A percentile compares a stretch with the other conserved stretches of the same genome.
Conservation (phyloP, 2,329 filamentous ascomycete genomes). For the Fusarium chlamydosporum region DNA sequence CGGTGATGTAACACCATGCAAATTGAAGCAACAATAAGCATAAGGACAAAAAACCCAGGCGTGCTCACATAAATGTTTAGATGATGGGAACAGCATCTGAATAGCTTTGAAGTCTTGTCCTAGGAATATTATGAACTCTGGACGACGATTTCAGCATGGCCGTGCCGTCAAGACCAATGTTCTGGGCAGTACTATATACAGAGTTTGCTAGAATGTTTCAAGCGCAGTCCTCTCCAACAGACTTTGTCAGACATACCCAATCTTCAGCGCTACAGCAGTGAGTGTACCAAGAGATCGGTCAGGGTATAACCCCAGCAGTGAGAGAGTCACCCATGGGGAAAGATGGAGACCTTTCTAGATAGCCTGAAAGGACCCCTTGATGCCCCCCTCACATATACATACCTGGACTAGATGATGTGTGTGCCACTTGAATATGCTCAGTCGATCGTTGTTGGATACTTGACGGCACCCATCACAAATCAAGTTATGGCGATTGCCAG, state of each 20-base stretch:
- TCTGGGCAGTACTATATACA: slow-evolving; percentile 37
- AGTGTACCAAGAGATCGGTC: neutral
- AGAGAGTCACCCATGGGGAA: neutral
- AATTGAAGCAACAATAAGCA: slow-evolving; percentile 23
- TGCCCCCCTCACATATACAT: neutral
- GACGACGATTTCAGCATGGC: neutral
- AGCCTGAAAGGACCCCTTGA: slow-evolving; percentile 7
- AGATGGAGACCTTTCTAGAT: neutral
- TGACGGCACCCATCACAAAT: slow-evolving; percentile 10
- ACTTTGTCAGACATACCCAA: slow-evolving; percentile 3
- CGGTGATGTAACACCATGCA: slow-evolving; percentile 28
- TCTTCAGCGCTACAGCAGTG: slow-evolving; percentile 13
- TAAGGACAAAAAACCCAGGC: slow-evolving; percentile 3
- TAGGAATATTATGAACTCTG: slow-evolving; percentile 14
- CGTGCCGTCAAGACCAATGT: slow-evolving; percentile 18
- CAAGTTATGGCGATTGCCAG: slow-evolving; percentile 2
- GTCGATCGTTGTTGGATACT: slow-evolving; percentile 25
- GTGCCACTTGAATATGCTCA: slow-evolving; percentile 9
- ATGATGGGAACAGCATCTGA: slow-evolving; percentile 46
- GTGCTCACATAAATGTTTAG: slow-evolving; percentile 36
- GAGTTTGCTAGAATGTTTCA: slow-evolving; percentile 23
- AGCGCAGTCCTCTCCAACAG: slow-evolving; percentile 23
- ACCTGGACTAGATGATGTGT: neutral
- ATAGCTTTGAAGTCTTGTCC: slow-evolving; percentile 31
- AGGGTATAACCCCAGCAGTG: neutral